phyloP scores from a whole-genome alignment of 768 basidiomycete genomes.

The Termitomyces sp. region DNA sequence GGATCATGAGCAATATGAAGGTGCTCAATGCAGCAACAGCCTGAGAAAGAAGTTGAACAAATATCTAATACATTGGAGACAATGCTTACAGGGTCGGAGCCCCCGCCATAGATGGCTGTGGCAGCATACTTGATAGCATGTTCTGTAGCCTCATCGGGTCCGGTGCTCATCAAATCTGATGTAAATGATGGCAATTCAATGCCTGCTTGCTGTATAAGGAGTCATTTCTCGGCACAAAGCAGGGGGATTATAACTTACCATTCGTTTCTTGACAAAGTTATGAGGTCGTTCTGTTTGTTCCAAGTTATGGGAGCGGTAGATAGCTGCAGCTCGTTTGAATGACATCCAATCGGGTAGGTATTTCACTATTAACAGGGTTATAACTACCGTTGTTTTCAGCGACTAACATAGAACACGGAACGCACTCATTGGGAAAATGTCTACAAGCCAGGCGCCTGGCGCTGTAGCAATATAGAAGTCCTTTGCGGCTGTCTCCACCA shows the following conservation, averaged over 20 bases:
- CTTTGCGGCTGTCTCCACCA: conserved; percentile 36
- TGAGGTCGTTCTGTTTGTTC: conserved; percentile 32
- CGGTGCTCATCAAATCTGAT: conserved; percentile 32
- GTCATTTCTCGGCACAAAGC: conserved; percentile 10
- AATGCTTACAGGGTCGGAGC: conserved; percentile 33
- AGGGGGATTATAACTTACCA: conserved; percentile 9
- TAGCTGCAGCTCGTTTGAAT: conserved; percentile 32
- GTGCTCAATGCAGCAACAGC: conserved; percentile 20
- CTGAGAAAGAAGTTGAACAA: not conserved
- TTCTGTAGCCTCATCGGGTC: conserved; percentile 29
- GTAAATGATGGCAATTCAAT: conserved; percentile 34
- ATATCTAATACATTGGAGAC: not conserved
- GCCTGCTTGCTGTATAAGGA: conserved; percentile 30
- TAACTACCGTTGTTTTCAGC: not conserved
- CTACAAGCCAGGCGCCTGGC: conserved; percentile 29
- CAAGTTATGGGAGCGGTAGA: conserved; percentile 26
- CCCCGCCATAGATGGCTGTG: conserved; percentile 20
- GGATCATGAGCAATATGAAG: conserved; percentile 28
- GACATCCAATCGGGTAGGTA: conserved; percentile 42
- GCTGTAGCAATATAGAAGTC: conserved; percentile 29
- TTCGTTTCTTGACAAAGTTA: conserved; percentile 32
- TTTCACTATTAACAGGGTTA: conserved; percentile 24
- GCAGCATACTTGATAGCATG: conserved; percentile 38
- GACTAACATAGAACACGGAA: not conserved
- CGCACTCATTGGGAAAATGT: conserved; percentile 32